Evolutionary conservation across 2,329 filamentous ascomycete genomes (phyloP), one percentile per base, ranked within the genome.

Genomic region (Arthrobotrys conoides): DNA sequence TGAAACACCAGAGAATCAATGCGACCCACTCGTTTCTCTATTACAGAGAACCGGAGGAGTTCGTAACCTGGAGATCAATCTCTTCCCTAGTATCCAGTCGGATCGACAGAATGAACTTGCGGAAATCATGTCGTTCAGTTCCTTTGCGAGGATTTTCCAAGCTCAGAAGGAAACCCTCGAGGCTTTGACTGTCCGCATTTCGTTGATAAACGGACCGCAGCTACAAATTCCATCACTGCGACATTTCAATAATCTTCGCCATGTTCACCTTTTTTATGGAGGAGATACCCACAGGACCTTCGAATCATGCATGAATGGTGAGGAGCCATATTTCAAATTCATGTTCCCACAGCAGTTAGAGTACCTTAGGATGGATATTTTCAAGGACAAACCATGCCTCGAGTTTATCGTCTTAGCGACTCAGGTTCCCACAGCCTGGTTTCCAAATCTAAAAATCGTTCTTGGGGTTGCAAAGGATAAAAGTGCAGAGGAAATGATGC

Each of bases 381-480:
- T 71, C 5, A 24, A 18, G 24, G 14, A 53, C 16, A 22, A 16
- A 6, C 14, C 12, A 5, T 22, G 41, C 8, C 1, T 66, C 6
- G 59, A 51, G 0, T 46, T 77, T 49, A 36, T 20, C 14, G 8
- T 2, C 2, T 36, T 71, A 0, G 66, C 49, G 12, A 33, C 33
- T 12, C 2, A 53, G 0, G 12, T 68, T 33, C n/a, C 27, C 5
- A 44, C 10, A 1, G 9, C 6, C 4, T 24, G 66, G 30, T 66
- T 71, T 48, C 72, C 72, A 20, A 41, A 24, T n/a, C 46, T 77
- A 16, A 55, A 2, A 6, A 69, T 76, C 6, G n/a, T n/a, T 24
- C n/a, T 76, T 4, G 71, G 64, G 0, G 27, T 61, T 24, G 30
- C 64, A 5, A 27, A 51, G 5, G 27, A 41, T 1, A 44, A 30